Base-by-base conservation (phyloP, 306 rosid genomes). In the Rosa lucieae region DNA sequence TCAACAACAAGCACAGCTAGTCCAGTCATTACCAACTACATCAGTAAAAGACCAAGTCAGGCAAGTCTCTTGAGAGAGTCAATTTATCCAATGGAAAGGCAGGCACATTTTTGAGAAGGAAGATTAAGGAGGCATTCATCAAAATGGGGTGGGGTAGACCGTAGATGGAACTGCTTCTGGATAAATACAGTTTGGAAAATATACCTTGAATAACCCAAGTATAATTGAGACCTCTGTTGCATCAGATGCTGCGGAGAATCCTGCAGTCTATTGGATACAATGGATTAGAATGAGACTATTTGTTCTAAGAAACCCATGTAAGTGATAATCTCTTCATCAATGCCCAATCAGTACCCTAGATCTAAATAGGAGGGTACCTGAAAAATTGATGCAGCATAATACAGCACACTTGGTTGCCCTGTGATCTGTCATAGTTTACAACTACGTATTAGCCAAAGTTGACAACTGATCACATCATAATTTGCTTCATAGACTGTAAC, bases 401-500 rank as follows among this genome's bases (percentile, higher is more conserved):
- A 96, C 26, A 96, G 89, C 81, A 96, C 99, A 79, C 99, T 96
- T 46, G 99, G 99, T 83, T 96, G 99, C 70, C 99, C 98, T 39
- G 99, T 96, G 81, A 96, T 93, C 99, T 94, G 97, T 71, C 86
- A 85, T 47, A 81, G 52, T 77, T 52, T 76, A 76, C 63, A 82
- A 51, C 62, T 52, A 51, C 69, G 56, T 73, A 82, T 86, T 74
- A 85, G 89, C 75, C 81, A 83, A 81, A 74, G 52, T 47, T 29
- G 46, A 72, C 20, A 84, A 59, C 69, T 62, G 21, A 43, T 35
- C 5, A 75, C 80, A 67, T 82, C 62, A 74, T 44, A 77, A 37
- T 53, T 82, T 74, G 82, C 81, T 74, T 76, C 9, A 87, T 69
- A 37, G 80, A 75, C 67, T 71, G 61, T 71, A 69, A 76, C 56